These are phyloP conservation scores for Alliaria petiolata DNA, from an alignment of 345 rosid genomes.

Conservation along the genomic window DNA sequence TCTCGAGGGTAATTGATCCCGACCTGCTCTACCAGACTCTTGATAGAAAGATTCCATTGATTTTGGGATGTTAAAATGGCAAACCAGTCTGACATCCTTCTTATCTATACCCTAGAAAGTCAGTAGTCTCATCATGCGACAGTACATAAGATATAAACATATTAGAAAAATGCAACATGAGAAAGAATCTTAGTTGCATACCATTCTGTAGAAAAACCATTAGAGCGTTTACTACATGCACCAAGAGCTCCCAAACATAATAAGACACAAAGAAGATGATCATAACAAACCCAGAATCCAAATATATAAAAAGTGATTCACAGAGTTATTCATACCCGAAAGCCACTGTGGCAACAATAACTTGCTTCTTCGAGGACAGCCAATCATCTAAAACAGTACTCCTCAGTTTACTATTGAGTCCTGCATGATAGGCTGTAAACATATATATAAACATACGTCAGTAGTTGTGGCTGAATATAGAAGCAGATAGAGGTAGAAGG, in stretches of 20 bases:
- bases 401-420: slow-evolving; percentile 72
- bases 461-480: background rate
- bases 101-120: slow-evolving; percentile 79
- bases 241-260: slow-evolving; percentile 57
- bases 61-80: slow-evolving; percentile 90
- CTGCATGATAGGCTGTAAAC: slow-evolving; percentile 89
- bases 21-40: slow-evolving; percentile 99
- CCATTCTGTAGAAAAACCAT: slow-evolving; percentile 74
- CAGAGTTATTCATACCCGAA: slow-evolving; percentile 68
- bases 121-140: slow-evolving; percentile 21
- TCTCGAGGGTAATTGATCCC: slow-evolving; percentile 80
- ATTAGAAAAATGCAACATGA: background rate
- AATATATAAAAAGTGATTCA: background rate
- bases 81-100: slow-evolving; percentile 92
- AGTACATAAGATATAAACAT: background rate
- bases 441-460: slow-evolving; percentile 12
- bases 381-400: slow-evolving; percentile 84
- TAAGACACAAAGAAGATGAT: slow-evolving; percentile 33
- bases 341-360: slow-evolving; percentile 97
- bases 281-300: slow-evolving; percentile 29
- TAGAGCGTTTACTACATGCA: slow-evolving; percentile 36
- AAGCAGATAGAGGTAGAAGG: background rate
- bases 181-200: slow-evolving; percentile 36
- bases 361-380: slow-evolving; percentile 89
- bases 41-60: slow-evolving; percentile 98